These are phyloP conservation scores for Cladosporium sp. DNA, from an alignment of 2,329 filamentous ascomycete species.

Conservation along the genomic window DNA sequence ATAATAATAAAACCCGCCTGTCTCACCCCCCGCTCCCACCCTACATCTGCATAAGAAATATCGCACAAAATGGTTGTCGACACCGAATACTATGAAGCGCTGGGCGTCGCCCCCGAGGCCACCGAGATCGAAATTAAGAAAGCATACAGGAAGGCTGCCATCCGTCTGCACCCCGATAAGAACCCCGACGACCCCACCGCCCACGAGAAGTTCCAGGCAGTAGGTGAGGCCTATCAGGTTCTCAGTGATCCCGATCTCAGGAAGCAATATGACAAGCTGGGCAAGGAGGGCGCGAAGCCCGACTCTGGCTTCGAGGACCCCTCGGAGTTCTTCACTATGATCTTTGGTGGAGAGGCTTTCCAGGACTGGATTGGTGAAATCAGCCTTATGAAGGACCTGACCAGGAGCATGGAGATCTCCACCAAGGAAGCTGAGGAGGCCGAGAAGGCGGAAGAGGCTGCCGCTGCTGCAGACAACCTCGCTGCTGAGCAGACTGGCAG, in stretches of 20 bases:
- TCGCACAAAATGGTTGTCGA: constrained; percentile 79
- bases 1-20: constrained; percentile 9
- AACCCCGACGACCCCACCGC: constrained; percentile 95
- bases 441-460: constrained; percentile 52
- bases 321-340: constrained; percentile 96
- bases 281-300: constrained; percentile 91
- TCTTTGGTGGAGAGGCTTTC: constrained; percentile 96
- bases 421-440: constrained; percentile 77
- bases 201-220: constrained; percentile 88
- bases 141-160: constrained; percentile 86
- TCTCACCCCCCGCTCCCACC: neutral
- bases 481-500: constrained; percentile 33
- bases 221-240: constrained; percentile 74
- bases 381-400: constrained; percentile 96
- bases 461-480: constrained; percentile 48
- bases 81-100: constrained; percentile 88
- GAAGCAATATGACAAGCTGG: constrained; percentile 92
- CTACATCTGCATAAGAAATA: neutral
- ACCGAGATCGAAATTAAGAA: constrained; percentile 97
- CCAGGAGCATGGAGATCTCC: constrained; percentile 96
- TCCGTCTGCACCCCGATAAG: constrained; percentile 94
- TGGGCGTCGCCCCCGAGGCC: constrained; percentile 76
- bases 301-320: constrained; percentile 91
- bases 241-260: constrained; percentile 85
- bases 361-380: constrained; percentile 97